Evolutionary conservation across 2,329 filamentous ascomycete species (phyloP).

Genomic region (Cladosporium sp.): DNA sequence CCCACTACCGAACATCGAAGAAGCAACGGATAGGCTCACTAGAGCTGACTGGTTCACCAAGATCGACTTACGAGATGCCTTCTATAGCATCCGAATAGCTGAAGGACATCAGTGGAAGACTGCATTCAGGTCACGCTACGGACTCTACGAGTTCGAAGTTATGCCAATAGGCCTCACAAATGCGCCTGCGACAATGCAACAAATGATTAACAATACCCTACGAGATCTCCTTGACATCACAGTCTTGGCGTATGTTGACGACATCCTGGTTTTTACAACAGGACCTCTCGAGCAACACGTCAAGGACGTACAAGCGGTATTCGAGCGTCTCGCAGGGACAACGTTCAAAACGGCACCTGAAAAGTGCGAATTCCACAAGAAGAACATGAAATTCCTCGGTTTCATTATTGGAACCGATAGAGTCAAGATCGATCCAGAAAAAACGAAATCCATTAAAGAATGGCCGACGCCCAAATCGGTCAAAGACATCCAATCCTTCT

Average conservation of each 20-base stretch:
- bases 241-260: conserved; percentile 29
- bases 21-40: conserved; percentile 26
- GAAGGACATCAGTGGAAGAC: conserved; percentile 31
- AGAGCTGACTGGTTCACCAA: conserved; percentile 26
- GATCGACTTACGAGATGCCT: conserved; percentile 28
- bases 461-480: neutral
- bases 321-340: conserved; percentile 25
- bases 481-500: neutral
- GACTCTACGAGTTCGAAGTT: conserved; percentile 29
- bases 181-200: conserved; percentile 26
- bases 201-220: conserved; percentile 31
- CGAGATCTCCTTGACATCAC: conserved; percentile 28
- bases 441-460: conserved; percentile 30
- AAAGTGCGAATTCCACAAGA: conserved; percentile 36
- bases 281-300: neutral
- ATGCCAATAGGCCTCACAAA: conserved; percentile 33
- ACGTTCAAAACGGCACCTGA: conserved; percentile 21
- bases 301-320: conserved; percentile 21
- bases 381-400: conserved; percentile 34
- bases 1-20: conserved; percentile 28
- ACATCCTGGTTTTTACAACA: conserved; percentile 32
- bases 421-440: conserved; percentile 31
- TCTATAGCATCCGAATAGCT: conserved; percentile 30
- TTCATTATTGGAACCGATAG: conserved; percentile 32
- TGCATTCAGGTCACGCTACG: conserved; percentile 25